A percentile compares a stretch with the other conserved stretches of the same genome.
Evolutionary conservation across 2,329 filamentous ascomycete species (phyloP).

Genomic region (Cladophialophora psammophila): DNA sequence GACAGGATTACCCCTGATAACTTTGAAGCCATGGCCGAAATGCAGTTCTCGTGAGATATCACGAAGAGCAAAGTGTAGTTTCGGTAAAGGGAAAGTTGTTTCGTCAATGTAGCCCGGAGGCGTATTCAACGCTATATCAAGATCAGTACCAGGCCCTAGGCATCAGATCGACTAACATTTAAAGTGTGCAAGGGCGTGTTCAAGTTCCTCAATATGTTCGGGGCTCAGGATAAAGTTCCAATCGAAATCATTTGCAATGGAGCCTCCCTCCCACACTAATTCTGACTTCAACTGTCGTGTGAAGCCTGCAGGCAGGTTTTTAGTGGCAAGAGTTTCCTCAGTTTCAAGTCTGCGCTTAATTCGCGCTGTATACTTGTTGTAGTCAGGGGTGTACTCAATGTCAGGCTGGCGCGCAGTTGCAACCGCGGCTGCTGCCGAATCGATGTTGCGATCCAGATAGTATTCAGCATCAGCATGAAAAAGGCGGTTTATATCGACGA

Average conservation of each 20-base stretch:
- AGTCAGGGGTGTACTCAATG: conserved; percentile 44
- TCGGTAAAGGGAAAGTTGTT: conserved; percentile 54
- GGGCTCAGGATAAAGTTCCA: conserved; percentile 52
- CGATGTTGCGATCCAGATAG: background rate
- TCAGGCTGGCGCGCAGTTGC: conserved; percentile 42
- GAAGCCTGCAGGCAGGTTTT: conserved; percentile 51
- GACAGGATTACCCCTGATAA: conserved; percentile 53
- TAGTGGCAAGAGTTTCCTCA: conserved; percentile 34
- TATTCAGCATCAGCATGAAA: background rate
- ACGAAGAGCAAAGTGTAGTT: conserved; percentile 45
- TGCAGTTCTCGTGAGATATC: conserved; percentile 49
- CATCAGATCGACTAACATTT: conserved; percentile 44
- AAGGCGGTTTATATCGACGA: background rate
- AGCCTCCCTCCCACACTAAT: conserved; percentile 57
- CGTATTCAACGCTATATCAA: conserved; percentile 42
- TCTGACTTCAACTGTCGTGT: conserved; percentile 51
- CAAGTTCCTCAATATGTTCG: conserved; percentile 53
- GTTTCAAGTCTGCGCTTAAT: conserved; percentile 37
- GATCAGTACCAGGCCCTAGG: conserved; percentile 24
- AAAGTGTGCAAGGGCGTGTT: conserved; percentile 52
- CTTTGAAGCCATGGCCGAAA: conserved; percentile 52
- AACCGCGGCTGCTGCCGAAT: conserved; percentile 8
- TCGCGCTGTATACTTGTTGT: conserved; percentile 42
- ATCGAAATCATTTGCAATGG: conserved; percentile 48
- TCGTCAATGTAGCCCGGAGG: conserved; percentile 52